Evolutionary conservation across 768 basidiomycete species (phyloP).

Genomic region (Amanita fuliginea): DNA sequence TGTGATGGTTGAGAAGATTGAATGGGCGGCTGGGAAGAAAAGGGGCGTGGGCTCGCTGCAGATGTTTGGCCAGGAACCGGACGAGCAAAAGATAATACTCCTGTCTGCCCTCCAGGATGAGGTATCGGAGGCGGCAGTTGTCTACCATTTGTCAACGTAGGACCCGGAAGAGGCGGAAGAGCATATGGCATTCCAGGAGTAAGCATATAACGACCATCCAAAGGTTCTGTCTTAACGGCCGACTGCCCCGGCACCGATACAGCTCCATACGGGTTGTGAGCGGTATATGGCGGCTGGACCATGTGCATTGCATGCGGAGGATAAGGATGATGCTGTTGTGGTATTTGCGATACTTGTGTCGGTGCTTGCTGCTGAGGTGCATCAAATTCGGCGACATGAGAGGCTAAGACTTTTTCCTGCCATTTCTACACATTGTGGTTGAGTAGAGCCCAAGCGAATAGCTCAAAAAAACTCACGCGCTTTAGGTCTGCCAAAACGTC

Average conservation of each 20-base stretch:
- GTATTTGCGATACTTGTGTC: conserved; percentile 30
- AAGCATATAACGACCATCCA: conserved; percentile 60
- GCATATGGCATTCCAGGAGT: conserved; percentile 36
- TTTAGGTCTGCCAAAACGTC: conserved; percentile 84
- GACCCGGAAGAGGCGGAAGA: conserved; percentile 55
- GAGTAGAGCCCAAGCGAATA: conserved; percentile 7
- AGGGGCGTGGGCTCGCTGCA: conserved; percentile 8
- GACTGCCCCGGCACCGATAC: conserved; percentile 29
- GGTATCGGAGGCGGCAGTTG: conserved; percentile 28
- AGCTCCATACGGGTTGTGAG: conserved; percentile 43
- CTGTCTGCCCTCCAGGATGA: conserved; percentile 48
- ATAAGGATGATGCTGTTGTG: conserved; percentile 38
- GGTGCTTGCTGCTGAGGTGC: conserved; percentile 27
- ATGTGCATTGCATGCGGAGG: conserved; percentile 55
- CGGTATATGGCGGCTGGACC: conserved; percentile 48
- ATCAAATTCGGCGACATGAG: conserved; percentile 92
- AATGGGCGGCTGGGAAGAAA: conserved; percentile 14
- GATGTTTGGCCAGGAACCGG: conserved; percentile 8
- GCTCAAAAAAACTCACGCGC: conserved; percentile 50
- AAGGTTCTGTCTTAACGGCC: conserved; percentile 63
- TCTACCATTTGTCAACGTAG: conserved; percentile 43
- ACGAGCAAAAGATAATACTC: conserved; percentile 43
- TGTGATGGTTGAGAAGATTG: conserved; percentile 7
- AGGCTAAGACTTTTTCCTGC: conserved; percentile 91
- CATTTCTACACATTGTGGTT: conserved; percentile 61